phyloP scores from a whole-genome alignment of 495 filamentous ascomycete species.

The Ascobolus immersus region DNA sequence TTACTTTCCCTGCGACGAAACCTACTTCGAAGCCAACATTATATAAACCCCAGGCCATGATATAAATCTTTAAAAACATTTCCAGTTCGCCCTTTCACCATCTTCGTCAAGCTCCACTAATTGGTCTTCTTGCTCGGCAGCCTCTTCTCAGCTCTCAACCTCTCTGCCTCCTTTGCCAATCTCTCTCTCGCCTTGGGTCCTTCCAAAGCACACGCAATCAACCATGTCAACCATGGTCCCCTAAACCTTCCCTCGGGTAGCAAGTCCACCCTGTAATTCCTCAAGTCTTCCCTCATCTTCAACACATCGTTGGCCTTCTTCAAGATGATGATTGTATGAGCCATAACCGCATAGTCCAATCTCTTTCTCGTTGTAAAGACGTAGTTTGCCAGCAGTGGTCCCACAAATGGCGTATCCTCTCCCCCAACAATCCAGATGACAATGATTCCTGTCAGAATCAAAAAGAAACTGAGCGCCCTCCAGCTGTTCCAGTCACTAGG shows the following conservation, averaged over 20 bases:
- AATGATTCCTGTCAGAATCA: conserved; percentile 7
- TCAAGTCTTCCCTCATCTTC: conserved; percentile 8
- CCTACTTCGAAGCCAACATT: no score
- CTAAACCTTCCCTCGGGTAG: conserved; percentile 4
- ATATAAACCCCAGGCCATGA: no score
- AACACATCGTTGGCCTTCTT: conserved; percentile 14
- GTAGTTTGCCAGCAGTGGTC: conserved; percentile 1
- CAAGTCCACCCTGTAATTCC: conserved; percentile 11
- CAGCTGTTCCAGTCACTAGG: no score
- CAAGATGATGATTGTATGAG: conserved; percentile 12
- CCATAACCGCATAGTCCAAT: conserved; percentile 10
- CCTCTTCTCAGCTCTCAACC: conserved; percentile 8
- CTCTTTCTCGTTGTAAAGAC: conserved; percentile 13
- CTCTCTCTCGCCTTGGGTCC: conserved; percentile 13
- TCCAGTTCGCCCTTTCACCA: no score
- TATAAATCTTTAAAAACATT: no score
- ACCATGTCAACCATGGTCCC: conserved; percentile 9
- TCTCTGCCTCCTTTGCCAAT: conserved; percentile 11
- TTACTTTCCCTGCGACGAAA: no score
- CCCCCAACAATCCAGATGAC: conserved; percentile 5
- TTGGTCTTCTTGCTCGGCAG: no score
- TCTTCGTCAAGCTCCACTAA: no score
- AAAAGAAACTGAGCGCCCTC: conserved; percentile 7
- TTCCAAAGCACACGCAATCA: conserved; percentile 8
- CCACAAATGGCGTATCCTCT: no score